Conservation (phyloP, 768 basidiomycete genomes). For the Tylopilus cervinicoccineus region DNA sequence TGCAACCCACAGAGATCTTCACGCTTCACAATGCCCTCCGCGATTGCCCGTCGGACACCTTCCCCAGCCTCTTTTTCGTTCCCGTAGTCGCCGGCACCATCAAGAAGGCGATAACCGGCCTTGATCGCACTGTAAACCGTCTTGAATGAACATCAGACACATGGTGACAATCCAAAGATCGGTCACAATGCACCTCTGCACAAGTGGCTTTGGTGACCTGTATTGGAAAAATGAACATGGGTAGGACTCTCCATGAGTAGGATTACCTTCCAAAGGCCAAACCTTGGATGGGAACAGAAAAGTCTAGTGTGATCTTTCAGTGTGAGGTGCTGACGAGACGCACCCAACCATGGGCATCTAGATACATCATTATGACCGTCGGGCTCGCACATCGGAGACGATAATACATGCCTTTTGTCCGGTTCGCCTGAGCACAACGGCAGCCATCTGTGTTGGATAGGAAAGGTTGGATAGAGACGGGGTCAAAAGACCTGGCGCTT, state of each 20-base stretch:
- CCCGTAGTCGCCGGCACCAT: constrained; percentile 83
- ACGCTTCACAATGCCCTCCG: constrained; percentile 79
- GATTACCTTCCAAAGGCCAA: constrained; percentile 69
- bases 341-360: constrained; percentile 75
- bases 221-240: neutral
- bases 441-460: constrained; percentile 39
- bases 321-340: constrained; percentile 7
- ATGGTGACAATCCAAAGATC: neutral
- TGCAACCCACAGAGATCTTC: constrained; percentile 73
- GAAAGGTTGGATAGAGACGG: constrained; percentile 6
- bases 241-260: neutral
- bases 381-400: neutral
- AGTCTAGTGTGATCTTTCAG: constrained; percentile 1
- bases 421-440: constrained; percentile 54
- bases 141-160: constrained; percentile 31
- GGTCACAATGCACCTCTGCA: constrained; percentile 46
- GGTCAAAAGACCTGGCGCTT: neutral
- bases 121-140: constrained; percentile 85
- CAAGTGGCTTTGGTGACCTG: constrained; percentile 59
- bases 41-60: constrained; percentile 73
- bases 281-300: constrained; percentile 34
- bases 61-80: constrained; percentile 85
- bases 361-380: neutral
- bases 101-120: constrained; percentile 81
- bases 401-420: constrained; percentile 46